phyloP scores from a whole-genome alignment of 73 alveolate genomes.

The Paramecium sexaurelia region DNA sequence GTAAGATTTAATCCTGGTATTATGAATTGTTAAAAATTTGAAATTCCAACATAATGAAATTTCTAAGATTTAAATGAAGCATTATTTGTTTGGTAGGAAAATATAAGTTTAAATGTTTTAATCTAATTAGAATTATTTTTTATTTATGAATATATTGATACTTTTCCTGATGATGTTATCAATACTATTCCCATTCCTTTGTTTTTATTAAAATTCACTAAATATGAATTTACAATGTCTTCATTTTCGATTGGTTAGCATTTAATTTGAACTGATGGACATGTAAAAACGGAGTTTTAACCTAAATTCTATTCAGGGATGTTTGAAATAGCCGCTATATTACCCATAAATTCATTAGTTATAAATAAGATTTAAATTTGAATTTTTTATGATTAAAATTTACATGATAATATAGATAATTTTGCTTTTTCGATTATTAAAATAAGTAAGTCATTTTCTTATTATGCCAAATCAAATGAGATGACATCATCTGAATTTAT shows the following conservation, averaged over 20 bases:
- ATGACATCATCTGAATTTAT: neutral
- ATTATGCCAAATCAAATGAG: conserved; percentile 8
- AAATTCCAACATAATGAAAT: neutral
- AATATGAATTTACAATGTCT: neutral
- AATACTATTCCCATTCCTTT: neutral
- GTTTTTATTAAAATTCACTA: neutral
- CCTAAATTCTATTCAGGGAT: neutral
- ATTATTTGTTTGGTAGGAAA: neutral
- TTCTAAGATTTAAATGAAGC: neutral
- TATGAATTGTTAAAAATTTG: neutral
- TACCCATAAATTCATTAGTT: neutral
- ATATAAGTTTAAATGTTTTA: neutral
- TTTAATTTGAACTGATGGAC: neutral
- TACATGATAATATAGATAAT: neutral
- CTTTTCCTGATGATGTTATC: neutral
- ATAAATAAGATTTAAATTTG: neutral
- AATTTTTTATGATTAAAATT: neutral
- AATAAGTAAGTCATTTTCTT: neutral
- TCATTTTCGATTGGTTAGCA: neutral
- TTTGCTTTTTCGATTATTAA: neutral
- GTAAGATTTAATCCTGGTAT: neutral
- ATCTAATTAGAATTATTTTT: neutral
- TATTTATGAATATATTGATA: neutral
- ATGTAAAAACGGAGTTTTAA: neutral
- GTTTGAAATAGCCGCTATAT: neutral